A percentile compares a stretch with the other conserved stretches of the same genome.
Evolutionary conservation across 306 rosid genomes (phyloP).

Genomic region (Prunus davidiana): DNA sequence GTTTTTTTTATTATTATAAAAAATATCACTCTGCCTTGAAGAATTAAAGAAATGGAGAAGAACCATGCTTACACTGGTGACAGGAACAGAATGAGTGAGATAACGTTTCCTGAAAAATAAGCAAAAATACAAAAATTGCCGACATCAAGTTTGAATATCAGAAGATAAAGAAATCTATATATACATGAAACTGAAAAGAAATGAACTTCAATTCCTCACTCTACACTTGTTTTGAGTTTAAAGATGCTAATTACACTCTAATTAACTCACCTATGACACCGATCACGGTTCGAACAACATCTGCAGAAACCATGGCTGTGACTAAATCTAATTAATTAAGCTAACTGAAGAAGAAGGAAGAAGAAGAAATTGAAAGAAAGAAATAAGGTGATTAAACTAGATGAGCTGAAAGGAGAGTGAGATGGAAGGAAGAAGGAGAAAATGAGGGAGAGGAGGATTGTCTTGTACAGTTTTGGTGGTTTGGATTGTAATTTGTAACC

Average conservation of each 20-base stretch:
- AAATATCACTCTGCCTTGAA: neutral
- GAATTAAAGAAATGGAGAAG: neutral
- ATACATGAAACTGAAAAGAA: neutral
- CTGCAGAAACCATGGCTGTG: conserved; percentile 58
- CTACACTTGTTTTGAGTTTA: neutral
- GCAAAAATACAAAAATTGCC: neutral
- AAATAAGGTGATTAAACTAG: neutral
- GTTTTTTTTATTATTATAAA: neutral
- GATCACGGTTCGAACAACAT: conserved; percentile 55
- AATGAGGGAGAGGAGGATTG: neutral
- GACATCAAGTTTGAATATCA: neutral
- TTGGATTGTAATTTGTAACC: neutral
- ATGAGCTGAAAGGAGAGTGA: neutral
- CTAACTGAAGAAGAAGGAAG: neutral
- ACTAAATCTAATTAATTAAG: neutral
- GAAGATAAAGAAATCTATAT: neutral
- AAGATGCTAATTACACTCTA: neutral
- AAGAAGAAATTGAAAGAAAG: neutral
- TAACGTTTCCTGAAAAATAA: conserved; percentile 70
- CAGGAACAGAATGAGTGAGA: conserved; percentile 65
- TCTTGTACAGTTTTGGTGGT: neutral
- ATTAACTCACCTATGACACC: conserved; percentile 58
- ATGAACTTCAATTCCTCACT: neutral
- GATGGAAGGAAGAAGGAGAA: neutral
- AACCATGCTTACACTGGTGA: conserved; percentile 68